phyloP scores from a whole-genome alignment of 192 early-diverging fungal genomes.

The Rhizoclosmatium globosum region DNA sequence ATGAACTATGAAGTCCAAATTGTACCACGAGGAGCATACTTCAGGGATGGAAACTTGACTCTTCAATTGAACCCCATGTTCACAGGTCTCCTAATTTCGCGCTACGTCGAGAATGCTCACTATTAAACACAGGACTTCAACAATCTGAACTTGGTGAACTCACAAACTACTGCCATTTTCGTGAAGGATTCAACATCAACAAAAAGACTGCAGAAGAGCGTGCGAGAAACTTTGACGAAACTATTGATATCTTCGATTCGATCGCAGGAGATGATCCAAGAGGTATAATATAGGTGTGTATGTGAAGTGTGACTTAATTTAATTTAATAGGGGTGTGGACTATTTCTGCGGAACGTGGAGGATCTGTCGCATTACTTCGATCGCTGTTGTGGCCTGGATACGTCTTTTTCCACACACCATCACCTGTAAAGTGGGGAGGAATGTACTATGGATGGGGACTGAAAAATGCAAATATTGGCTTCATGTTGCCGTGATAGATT shows the following conservation, averaged over 20 bases:
- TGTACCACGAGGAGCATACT: slow-evolving; percentile 62
- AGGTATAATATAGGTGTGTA: slow-evolving; percentile 31
- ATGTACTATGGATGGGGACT: slow-evolving; percentile 62
- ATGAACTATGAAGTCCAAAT: slow-evolving; percentile 63
- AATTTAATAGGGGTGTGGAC: slow-evolving; percentile 58
- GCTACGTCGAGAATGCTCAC: not conserved
- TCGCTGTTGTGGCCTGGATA: slow-evolving; percentile 69
- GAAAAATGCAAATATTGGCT: slow-evolving; percentile 61
- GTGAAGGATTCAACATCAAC: slow-evolving; percentile 63
- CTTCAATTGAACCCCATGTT: slow-evolving; percentile 54
- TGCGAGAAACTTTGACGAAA: slow-evolving; percentile 56
- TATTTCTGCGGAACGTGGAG: slow-evolving; percentile 51
- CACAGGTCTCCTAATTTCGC: slow-evolving; percentile 44
- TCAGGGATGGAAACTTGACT: slow-evolving; percentile 50
- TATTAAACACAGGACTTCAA: slow-evolving; percentile 42
- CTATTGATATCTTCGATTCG: slow-evolving; percentile 63
- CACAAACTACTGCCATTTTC: slow-evolving; percentile 61
- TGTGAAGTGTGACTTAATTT: not conserved
- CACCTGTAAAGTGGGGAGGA: slow-evolving; percentile 52
- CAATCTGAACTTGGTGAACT: slow-evolving; percentile 51
- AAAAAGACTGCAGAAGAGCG: slow-evolving; percentile 53
- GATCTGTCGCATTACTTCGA: slow-evolving; percentile 53
- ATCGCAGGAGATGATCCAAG: slow-evolving; percentile 59
- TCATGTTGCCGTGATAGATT: slow-evolving; percentile 55
- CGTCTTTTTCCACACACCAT: slow-evolving; percentile 56